These are phyloP conservation scores for Diaporthe caulivora DNA, from an alignment of 2,329 filamentous ascomycete species.

Conservation along the genomic window DNA sequence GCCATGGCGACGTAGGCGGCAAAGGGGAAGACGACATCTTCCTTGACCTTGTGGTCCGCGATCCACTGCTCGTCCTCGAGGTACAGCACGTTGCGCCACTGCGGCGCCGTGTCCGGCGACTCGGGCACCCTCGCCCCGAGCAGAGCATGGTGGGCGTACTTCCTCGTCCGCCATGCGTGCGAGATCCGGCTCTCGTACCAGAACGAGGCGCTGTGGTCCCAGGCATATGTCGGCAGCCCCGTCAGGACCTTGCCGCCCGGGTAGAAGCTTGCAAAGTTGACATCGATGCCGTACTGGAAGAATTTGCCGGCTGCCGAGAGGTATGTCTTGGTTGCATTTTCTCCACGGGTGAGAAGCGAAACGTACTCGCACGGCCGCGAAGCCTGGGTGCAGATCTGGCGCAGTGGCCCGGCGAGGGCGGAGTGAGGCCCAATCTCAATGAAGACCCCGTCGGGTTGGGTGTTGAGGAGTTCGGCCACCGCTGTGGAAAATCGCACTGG, in stretches of 20 bases:
- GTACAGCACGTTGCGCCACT: constrained; percentile 37
- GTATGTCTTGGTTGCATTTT: neutral
- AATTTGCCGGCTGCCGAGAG: neutral
- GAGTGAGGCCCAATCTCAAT: constrained; percentile 39
- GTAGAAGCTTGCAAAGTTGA: neutral
- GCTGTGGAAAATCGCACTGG: neutral
- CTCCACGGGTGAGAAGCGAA: neutral
- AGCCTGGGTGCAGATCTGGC: constrained; percentile 23
- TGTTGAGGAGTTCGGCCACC: neutral
- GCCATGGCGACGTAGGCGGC: constrained; percentile 40
- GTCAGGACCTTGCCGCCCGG: neutral
- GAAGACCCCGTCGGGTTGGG: neutral
- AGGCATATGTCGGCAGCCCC: constrained; percentile 36
- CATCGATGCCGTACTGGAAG: neutral
- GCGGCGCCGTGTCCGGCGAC: constrained; percentile 32
- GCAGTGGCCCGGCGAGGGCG: constrained; percentile 29
- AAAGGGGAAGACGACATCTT: constrained; percentile 42
- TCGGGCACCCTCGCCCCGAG: constrained; percentile 38
- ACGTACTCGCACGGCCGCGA: neutral
- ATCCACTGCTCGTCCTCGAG: constrained; percentile 50
- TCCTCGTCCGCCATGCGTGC: constrained; percentile 46
- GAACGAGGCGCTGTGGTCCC: constrained; percentile 21
- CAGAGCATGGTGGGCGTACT: constrained; percentile 42
- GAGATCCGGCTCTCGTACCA: constrained; percentile 49
- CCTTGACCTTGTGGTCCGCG: constrained; percentile 44